Evolutionary conservation across 176 grass and related monocot species (phyloP).

Genomic region (Phoenix roebelenii): DNA sequence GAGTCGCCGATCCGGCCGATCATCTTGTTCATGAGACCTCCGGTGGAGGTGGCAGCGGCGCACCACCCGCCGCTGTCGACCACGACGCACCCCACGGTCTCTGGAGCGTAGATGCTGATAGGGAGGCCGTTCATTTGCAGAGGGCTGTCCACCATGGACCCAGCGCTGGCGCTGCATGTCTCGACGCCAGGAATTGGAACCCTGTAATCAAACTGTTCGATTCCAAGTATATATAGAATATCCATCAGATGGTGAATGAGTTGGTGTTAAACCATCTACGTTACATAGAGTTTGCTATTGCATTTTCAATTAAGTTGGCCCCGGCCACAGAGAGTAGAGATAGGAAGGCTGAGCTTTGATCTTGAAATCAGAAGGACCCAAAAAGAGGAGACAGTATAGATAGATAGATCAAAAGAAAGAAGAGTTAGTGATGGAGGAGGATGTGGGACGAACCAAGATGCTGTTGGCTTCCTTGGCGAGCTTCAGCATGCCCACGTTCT

Average conservation of each 20-base stretch:
- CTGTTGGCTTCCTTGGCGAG: constrained; percentile 77
- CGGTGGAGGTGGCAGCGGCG: constrained; percentile 70
- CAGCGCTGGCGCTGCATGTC: constrained; percentile 44
- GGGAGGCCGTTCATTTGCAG: constrained; percentile 84
- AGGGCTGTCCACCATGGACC: constrained; percentile 3
- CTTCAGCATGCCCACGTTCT: constrained; percentile 91
- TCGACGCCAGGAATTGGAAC: constrained; percentile 38
- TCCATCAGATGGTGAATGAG: too few relatives aligned
- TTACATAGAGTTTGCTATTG: too few relatives aligned
- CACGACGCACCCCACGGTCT: constrained; percentile 80
- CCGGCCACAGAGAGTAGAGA: too few relatives aligned
- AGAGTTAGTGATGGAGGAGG: too few relatives aligned
- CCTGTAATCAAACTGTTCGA: constrained; percentile 67
- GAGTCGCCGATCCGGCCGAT: constrained; percentile 79
- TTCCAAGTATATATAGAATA: too few relatives aligned
- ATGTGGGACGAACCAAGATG: constrained; percentile 37
- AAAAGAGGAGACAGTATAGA: too few relatives aligned
- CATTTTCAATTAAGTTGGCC: too few relatives aligned
- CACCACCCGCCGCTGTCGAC: constrained; percentile 40
- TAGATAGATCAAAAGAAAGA: too few relatives aligned
- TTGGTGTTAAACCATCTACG: too few relatives aligned
- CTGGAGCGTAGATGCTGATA: constrained; percentile 89
- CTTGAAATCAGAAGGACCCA: too few relatives aligned
- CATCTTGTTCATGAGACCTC: constrained; percentile 96
- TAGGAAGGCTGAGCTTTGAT: too few relatives aligned